Conservation (phyloP, 495 filamentous ascomycete species). For the Aspergillus bridgeri region DNA sequence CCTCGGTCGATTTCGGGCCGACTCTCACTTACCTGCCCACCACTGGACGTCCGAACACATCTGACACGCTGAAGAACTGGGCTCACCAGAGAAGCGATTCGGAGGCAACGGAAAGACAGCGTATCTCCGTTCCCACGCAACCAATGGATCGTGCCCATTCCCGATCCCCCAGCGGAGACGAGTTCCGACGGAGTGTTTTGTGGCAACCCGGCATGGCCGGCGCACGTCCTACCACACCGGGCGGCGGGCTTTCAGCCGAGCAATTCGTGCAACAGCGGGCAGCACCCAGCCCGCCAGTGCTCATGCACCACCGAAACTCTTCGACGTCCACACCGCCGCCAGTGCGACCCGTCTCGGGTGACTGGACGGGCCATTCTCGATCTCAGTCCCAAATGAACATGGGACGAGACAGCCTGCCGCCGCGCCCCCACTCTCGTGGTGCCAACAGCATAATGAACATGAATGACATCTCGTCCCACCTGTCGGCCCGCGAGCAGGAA, state of each 20-base stretch:
- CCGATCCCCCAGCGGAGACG: conserved; percentile 42
- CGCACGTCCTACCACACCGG: conserved; percentile 44
- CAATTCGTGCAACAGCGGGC: conserved; percentile 87
- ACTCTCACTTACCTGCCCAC: conserved; percentile 65
- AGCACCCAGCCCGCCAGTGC: conserved; percentile 48
- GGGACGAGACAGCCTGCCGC: conserved; percentile 37
- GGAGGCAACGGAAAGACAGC: conserved; percentile 32
- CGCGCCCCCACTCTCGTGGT: conserved; percentile 51
- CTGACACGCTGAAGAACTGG: conserved; percentile 36
- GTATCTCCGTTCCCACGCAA: conserved; percentile 23
- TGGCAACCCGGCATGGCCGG: conserved; percentile 74
- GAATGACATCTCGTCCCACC: conserved; percentile 57
- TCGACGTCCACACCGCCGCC: conserved; percentile 45
- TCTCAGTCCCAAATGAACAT: conserved; percentile 30
- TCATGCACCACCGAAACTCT: conserved; percentile 57
- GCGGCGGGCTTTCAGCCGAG: conserved; percentile 56
- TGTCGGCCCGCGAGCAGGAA: conserved; percentile 93
- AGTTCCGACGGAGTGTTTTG: conserved; percentile 58
- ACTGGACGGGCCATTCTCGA: conserved; percentile 53
- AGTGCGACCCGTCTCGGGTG: conserved; percentile 49
- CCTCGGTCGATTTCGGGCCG: conserved; percentile 81
- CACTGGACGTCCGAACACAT: conserved; percentile 37
- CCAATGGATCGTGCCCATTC: conserved; percentile 31
- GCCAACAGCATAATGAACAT: conserved; percentile 41
- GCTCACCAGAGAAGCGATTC: conserved; percentile 40